Evolutionary conservation across 768 basidiomycete genomes (phyloP), one percentile per base, ranked within the genome.

Genomic region (Amanita jacksonii): DNA sequence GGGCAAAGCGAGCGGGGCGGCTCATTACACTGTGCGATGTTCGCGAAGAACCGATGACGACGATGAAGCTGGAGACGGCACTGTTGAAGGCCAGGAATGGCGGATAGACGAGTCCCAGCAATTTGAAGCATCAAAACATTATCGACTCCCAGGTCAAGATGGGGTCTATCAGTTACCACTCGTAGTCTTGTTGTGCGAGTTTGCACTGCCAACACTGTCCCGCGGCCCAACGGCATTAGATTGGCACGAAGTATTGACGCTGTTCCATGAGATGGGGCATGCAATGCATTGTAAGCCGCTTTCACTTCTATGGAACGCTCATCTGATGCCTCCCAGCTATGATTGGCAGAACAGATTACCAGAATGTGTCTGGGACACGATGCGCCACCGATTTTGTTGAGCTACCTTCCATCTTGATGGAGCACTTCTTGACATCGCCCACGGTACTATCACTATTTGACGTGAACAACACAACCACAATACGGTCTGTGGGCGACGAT

Each of bases 251-350:
- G 88, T 97, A 7, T 70, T 85, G 58, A 98, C 94, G 2, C 66
- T 98, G 18, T 96, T 92, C 65, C 96, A 99, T 54, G 96, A 99
- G 65, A 96, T 98, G 91, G 96, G 96, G 1, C 96, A 99, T 64
- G 96, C 96, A 8, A 91, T 99, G 77, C 96, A 99, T 59, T 99
- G 96, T 97, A 56, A 72, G 91, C 71, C 9, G 32, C 28, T 6
- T 38, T 6, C 8, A 10, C 1, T 5, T 23, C 6, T 18, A 3
- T 15, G 4, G 8, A 2, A 16, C 10, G 10, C 22, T 35, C 43
- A 30, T 36, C 41, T 16, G 37, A 40, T 41, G n/a, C n/a, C n/a
- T 43, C 25, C 6, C 7, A 47, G 94, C 96, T 1, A 99, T 99
- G 96, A 83, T 98, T 49, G 94, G 94, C 34, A 75, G 88, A 36